Percentiles rank a stretch among this genome's conserved stretches.
These are phyloP conservation scores for Cladosporium oxysporum DNA, from an alignment of 2,329 filamentous ascomycete species.

Conservation along the genomic window DNA sequence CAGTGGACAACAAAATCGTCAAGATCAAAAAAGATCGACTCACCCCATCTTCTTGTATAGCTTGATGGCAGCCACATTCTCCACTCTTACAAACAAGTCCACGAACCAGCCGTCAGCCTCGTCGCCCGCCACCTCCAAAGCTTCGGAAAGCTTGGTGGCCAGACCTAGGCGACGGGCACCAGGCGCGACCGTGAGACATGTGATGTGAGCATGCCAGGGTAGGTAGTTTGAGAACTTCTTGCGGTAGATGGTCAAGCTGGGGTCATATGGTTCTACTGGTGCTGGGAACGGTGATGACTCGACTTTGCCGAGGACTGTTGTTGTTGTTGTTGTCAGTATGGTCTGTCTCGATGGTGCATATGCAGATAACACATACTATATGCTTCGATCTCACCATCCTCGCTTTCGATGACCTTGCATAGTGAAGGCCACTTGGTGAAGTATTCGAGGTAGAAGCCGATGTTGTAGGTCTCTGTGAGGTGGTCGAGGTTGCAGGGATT, in stretches of 20 bases:
- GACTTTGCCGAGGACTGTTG: slow-evolving; percentile 89
- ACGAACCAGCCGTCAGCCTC: slow-evolving; percentile 89
- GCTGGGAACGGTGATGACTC: slow-evolving; percentile 77
- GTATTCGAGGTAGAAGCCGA: slow-evolving; percentile 94
- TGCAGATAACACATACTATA: slow-evolving; percentile 67
- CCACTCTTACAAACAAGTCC: slow-evolving; percentile 87
- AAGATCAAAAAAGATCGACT: not conserved
- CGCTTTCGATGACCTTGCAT: slow-evolving; percentile 88
- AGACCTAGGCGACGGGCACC: slow-evolving; percentile 82
- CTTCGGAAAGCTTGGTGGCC: slow-evolving; percentile 77
- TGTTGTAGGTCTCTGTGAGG: slow-evolving; percentile 96
- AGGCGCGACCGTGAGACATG: slow-evolving; percentile 88
- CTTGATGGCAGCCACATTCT: slow-evolving; percentile 81
- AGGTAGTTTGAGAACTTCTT: slow-evolving; percentile 68
- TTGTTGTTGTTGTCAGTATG: not conserved
- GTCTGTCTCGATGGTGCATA: not conserved
- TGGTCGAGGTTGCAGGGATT: slow-evolving; percentile 95
- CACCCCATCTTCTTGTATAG: slow-evolving; percentile 89
- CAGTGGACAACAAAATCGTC: not conserved
- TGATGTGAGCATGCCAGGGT: slow-evolving; percentile 99
- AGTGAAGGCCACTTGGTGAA: slow-evolving; percentile 93
- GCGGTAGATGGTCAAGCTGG: slow-evolving; percentile 38
- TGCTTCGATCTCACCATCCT: slow-evolving; percentile 83
- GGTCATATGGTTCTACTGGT: slow-evolving; percentile 71
- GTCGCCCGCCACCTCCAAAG: slow-evolving; percentile 80